These are phyloP conservation scores for Sarocladium kiliense DNA, from an alignment of 2,329 filamentous ascomycete genomes.

Conservation along the genomic window DNA sequence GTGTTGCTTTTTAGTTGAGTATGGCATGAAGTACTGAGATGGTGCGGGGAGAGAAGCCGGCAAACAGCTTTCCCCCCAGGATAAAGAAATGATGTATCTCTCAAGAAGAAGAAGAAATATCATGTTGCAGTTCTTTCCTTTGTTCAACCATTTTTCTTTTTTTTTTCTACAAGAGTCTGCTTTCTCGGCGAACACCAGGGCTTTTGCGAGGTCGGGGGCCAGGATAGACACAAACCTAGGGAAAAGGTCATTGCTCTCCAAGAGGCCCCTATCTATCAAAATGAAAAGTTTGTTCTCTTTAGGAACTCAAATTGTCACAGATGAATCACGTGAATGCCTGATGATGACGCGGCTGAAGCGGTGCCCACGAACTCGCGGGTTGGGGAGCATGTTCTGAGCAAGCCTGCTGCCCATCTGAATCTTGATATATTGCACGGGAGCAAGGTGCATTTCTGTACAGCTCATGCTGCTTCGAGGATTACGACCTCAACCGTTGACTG, in stretches of 20 bases:
- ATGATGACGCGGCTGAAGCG: background rate
- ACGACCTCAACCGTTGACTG: too few species aligned
- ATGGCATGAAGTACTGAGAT: too few species aligned
- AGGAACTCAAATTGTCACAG: background rate
- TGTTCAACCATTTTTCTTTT: background rate
- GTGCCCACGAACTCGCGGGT: too few species aligned
- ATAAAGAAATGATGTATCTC: background rate
- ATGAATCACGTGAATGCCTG: background rate
- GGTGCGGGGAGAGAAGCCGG: too few species aligned
- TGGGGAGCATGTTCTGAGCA: too few species aligned
- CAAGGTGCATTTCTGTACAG: too few species aligned
- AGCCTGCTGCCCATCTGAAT: too few species aligned
- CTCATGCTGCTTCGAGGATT: too few species aligned
- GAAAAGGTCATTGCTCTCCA: background rate
- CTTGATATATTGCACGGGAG: too few species aligned
- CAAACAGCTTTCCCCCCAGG: background rate
- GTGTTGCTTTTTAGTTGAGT: constrained; percentile 9
- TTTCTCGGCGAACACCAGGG: constrained; percentile 6
- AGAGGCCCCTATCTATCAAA: background rate
- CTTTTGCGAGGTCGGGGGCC: background rate
- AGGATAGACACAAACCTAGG: background rate
- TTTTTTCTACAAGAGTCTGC: background rate
- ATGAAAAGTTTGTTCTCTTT: constrained; percentile 8
- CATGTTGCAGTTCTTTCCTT: constrained; percentile 2
- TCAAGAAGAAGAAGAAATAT: background rate